phyloP scores from a whole-genome alignment of 2,329 filamentous ascomycete genomes.

The Amauroascus verrucosus region DNA sequence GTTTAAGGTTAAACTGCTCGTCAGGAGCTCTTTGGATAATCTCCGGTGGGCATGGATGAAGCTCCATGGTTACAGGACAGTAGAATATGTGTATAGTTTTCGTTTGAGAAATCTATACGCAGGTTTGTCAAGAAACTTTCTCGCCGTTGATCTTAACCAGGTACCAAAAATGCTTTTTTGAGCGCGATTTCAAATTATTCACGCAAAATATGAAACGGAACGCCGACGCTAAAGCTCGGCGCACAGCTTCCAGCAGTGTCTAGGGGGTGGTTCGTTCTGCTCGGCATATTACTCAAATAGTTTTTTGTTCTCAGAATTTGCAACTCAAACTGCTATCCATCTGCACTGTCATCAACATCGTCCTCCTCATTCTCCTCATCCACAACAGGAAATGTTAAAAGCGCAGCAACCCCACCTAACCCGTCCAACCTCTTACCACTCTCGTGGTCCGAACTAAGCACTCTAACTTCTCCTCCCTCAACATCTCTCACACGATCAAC shows the following conservation, averaged over 20 bases:
- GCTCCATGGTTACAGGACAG: no score
- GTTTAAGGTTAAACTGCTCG: constrained; percentile 2
- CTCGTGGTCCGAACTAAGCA: constrained; percentile 91
- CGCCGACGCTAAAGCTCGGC: no score
- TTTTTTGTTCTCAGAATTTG: not conserved
- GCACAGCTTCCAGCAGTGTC: no score
- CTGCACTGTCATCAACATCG: constrained; percentile 30
- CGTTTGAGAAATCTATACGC: no score
- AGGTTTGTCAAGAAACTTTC: no score
- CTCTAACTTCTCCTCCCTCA: constrained; percentile 73
- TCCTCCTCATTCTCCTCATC: constrained; percentile 65
- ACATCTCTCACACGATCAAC: constrained; percentile 76
- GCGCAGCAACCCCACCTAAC: constrained; percentile 76
- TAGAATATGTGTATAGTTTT: no score
- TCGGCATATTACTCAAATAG: no score
- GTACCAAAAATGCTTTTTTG: no score
- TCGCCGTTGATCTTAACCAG: no score
- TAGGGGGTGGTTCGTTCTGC: no score
- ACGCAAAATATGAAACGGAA: no score
- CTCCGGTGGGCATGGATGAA: not conserved
- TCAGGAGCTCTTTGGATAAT: not conserved
- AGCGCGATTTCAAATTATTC: no score
- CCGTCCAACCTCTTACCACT: constrained; percentile 77
- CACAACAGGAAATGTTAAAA: constrained; percentile 76
- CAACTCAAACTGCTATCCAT: constrained; percentile 19